Evolutionary conservation across 2,329 filamentous ascomycete genomes (phyloP).

Genomic region (Endoconidiophora polonica): DNA sequence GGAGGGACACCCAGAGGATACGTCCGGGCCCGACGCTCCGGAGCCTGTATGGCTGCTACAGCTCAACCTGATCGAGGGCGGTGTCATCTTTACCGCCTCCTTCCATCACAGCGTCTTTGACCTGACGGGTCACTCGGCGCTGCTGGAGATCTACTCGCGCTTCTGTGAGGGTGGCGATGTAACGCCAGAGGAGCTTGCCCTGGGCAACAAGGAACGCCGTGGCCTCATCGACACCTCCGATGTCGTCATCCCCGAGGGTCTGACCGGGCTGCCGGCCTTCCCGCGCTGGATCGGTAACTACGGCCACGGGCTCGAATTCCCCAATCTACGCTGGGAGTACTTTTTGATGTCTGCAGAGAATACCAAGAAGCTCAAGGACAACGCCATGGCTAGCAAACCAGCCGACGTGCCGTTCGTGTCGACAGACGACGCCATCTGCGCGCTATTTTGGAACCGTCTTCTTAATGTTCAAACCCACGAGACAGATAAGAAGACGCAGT

Average conservation of each 20-base stretch:
- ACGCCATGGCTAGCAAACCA: neutral
- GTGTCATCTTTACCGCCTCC: neutral
- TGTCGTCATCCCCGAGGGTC: neutral
- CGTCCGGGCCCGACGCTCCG: neutral
- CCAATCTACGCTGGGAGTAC: neutral
- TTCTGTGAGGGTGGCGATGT: neutral
- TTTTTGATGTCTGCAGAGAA: neutral
- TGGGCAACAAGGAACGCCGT: neutral
- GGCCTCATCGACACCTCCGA: neutral
- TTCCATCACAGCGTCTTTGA: constrained; percentile 1
- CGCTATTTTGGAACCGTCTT: neutral
- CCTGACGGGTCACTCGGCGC: neutral
- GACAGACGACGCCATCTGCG: constrained; percentile 1
- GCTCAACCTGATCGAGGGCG: neutral
- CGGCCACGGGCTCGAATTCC: neutral
- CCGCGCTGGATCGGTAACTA: neutral
- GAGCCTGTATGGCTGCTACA: neutral
- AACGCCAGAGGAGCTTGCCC: neutral
- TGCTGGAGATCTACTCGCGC: neutral
- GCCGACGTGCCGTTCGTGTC: neutral
- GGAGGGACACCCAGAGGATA: neutral
- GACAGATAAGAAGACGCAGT: neutral
- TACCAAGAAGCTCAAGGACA: neutral
- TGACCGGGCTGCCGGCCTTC: neutral
- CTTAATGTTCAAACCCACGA: neutral